phyloP scores from a whole-genome alignment of 2,329 filamentous ascomycete genomes.

The Claviceps sorghi region DNA sequence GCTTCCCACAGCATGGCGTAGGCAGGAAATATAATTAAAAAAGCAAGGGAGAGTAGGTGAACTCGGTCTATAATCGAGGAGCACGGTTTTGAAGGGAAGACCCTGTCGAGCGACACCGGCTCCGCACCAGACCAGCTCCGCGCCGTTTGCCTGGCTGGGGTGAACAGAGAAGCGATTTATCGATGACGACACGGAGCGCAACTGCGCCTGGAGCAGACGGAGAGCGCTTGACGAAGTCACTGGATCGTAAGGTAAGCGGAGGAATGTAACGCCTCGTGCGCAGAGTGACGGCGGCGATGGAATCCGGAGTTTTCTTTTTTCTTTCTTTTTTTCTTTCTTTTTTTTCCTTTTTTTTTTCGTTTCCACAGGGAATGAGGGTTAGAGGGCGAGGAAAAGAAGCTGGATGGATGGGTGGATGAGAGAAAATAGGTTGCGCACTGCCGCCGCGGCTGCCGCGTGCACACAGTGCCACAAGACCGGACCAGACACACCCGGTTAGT shows the following conservation, averaged over 20 bases:
- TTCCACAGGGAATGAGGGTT: too few relatives aligned
- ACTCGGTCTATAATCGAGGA: neutral
- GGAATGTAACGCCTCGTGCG: neutral
- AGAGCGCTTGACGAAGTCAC: neutral
- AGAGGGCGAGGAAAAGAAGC: too few relatives aligned
- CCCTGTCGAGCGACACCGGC: neutral
- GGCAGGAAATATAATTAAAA: neutral
- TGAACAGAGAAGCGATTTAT: neutral
- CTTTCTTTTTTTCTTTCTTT: too few relatives aligned
- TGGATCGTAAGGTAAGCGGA: neutral
- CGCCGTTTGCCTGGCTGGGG: neutral
- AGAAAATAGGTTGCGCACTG: too few relatives aligned
- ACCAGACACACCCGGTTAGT: too few relatives aligned
- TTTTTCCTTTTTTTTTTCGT: too few relatives aligned
- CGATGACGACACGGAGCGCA: slow-evolving; percentile 2
- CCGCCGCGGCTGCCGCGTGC: too few relatives aligned
- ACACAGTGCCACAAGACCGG: too few relatives aligned
- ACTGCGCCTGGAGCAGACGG: neutral
- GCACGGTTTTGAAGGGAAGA: neutral
- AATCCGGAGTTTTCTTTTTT: too few relatives aligned
- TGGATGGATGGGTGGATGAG: too few relatives aligned
- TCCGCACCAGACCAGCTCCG: neutral
- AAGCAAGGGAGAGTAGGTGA: neutral
- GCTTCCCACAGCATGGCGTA: slow-evolving; percentile 42
- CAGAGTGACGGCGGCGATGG: neutral